Evolutionary conservation across 164 flowering plant genomes (phyloP), one percentile per base, ranked within the genome.

Genomic region (Umbellularia californica): DNA sequence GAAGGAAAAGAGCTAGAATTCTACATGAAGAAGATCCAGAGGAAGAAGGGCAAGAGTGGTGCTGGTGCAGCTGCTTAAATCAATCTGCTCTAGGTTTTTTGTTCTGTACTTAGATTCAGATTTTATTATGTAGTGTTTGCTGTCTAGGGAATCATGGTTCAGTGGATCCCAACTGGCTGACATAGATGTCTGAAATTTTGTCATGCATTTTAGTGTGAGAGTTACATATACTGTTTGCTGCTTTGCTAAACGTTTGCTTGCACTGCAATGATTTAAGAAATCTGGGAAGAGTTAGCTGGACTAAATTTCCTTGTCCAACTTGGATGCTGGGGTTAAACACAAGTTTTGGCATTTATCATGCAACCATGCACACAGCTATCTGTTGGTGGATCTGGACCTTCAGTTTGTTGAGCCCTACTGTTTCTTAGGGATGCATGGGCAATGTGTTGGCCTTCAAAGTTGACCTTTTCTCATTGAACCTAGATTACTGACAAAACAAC

Each of bases 1-100:
- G 75, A 72, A 28, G 79, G 79, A 3, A 77, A 35, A 72, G 79
- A 77, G 27, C 78, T 76, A 11, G 78, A 76, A 55, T 76, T 76
- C 19, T 76, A 76, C 41, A 70, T 65, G 74, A 76, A 76, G 74
- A 76, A 76, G 70, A 50, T 76, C 33, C 78, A 76, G 65, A 70
- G 78, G 74, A 76, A 76, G 78, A 76, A 76, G 50, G 78, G 78
- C 28, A 76, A 76, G 50, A 74, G 70, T 65, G 63, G 70, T 62
- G 71, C 75, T 60, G 78, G 62, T 71, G 68, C 74, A 52, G 64
- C 62, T 55, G 22, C 14, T 62, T 25, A 80, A 73, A 24, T 50
- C 4, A 35, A 30, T 12, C 73, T 33, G 23, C 77, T 74, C 51
- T n/a, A n/a, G 12, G 47, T 25, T 58, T 52, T 14, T 50, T 24